Percentiles rank a stretch among this genome's conserved stretches.
Conservation (phyloP, 768 basidiomycete genomes). For the Sporobolomyces pararoseus region DNA sequence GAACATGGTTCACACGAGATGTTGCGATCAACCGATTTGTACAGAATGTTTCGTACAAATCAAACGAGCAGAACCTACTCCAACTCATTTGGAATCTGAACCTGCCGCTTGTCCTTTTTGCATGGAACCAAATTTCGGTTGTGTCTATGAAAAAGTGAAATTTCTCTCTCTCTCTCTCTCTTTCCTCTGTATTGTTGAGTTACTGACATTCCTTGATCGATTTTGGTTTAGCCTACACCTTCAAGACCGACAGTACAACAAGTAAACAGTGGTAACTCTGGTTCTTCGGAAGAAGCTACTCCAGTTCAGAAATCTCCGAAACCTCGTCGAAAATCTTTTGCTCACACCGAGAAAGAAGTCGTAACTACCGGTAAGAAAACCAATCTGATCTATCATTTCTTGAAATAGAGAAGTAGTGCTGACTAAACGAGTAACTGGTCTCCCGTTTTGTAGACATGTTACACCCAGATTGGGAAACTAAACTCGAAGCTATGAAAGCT, state of each 20-base stretch:
- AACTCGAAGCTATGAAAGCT: slow-evolving; percentile 87
- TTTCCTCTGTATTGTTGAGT: not conserved
- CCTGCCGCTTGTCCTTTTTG: slow-evolving; percentile 97
- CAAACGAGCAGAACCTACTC: slow-evolving; percentile 89
- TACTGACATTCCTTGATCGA: not conserved
- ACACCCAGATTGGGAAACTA: slow-evolving; percentile 96
- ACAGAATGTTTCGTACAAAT: slow-evolving; percentile 99
- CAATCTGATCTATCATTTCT: not conserved
- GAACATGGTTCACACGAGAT: slow-evolving; percentile 94
- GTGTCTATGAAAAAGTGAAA: slow-evolving; percentile 60
- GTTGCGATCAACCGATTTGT: slow-evolving; percentile 97
- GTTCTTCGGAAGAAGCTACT: not conserved
- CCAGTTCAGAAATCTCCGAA: slow-evolving; percentile 3
- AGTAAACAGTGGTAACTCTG: not conserved
- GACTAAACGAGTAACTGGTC: too few relatives aligned
- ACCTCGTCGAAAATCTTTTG: slow-evolving; percentile 33
- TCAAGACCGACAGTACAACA: not conserved
- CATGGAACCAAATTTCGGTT: slow-evolving; percentile 93
- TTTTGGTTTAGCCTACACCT: slow-evolving; percentile 6
- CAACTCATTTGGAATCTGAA: slow-evolving; percentile 88
- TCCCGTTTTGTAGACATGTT: slow-evolving; percentile 64
- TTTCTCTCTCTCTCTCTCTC: not conserved
- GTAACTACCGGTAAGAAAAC: slow-evolving; percentile 35
- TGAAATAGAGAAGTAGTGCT: too few relatives aligned
- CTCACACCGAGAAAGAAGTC: slow-evolving; percentile 42